phyloP scores from a whole-genome alignment of 495 filamentous ascomycete species.

The Symbiotaphrina buchneri region DNA sequence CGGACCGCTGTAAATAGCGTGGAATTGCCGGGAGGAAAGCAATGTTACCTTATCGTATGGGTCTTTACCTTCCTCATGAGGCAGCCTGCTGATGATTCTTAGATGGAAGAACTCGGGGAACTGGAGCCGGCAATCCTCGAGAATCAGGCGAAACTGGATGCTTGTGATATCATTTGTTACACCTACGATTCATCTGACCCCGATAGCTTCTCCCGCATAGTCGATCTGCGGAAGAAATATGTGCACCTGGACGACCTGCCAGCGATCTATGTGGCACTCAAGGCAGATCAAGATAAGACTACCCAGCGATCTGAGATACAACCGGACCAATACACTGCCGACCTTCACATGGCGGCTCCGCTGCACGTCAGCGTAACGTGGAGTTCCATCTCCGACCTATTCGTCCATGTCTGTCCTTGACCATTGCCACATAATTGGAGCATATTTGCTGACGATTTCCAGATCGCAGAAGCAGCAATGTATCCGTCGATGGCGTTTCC shows the following conservation, averaged over 20 bases:
- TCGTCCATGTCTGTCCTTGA: constrained; percentile 33
- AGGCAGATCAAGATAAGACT: constrained; percentile 85
- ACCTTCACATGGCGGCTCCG: constrained; percentile 61
- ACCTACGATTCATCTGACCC: constrained; percentile 93
- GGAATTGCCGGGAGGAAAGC: constrained; percentile 84
- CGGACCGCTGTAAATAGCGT: constrained; percentile 89
- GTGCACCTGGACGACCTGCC: constrained; percentile 72
- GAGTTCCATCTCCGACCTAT: constrained; percentile 75
- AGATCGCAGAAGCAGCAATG: constrained; percentile 74
- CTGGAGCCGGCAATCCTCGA: constrained; percentile 83
- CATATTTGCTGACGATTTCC: neutral
- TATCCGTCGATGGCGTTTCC: constrained; percentile 76
- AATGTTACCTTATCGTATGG: constrained; percentile 65
- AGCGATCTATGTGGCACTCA: constrained; percentile 74
- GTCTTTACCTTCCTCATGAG: neutral
- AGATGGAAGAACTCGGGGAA: constrained; percentile 78
- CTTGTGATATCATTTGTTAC: constrained; percentile 85
- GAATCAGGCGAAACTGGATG: constrained; percentile 75
- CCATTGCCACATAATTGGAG: neutral
- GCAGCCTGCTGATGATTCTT: neutral
- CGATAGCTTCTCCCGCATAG: constrained; percentile 81
- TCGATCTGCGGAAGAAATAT: constrained; percentile 49
- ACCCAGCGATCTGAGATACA: constrained; percentile 79
- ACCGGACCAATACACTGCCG: constrained; percentile 74
- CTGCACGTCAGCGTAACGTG: constrained; percentile 87